A percentile compares a stretch with the other conserved stretches of the same genome.
Evolutionary conservation across 306 rosid species (phyloP).

Genomic region (Casuarina cunninghamiana): DNA sequence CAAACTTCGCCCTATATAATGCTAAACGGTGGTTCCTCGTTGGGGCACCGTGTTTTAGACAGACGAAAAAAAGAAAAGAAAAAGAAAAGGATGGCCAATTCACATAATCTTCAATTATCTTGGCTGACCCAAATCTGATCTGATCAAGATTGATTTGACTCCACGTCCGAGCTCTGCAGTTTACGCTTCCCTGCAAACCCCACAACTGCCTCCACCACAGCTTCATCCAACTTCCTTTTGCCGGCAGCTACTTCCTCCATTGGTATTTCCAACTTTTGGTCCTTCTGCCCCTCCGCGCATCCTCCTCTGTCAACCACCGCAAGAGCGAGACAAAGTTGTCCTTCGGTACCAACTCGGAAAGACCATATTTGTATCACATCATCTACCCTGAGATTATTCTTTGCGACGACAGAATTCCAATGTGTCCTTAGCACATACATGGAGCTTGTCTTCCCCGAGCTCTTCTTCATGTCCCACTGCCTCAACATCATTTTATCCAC

Average conservation of each 20-base stretch:
- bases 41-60: too few species aligned
- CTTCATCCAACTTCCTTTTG: neutral
- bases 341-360: neutral
- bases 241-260: neutral
- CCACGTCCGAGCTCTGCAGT: too few species aligned
- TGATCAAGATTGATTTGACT: too few species aligned
- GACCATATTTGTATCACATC: conserved; percentile 10
- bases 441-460: neutral
- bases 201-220: too few species aligned
- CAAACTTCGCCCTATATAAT: too few species aligned
- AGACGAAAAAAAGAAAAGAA: too few species aligned
- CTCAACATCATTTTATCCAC: neutral
- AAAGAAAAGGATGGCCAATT: too few species aligned
- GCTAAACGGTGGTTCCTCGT: too few species aligned
- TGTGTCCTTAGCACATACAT: neutral
- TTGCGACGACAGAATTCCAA: neutral
- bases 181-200: too few species aligned
- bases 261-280: neutral
- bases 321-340: neutral
- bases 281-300: neutral
- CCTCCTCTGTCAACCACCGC: neutral
- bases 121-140: too few species aligned
- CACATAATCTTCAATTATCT: too few species aligned
- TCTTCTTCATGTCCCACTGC: conserved; percentile 5
- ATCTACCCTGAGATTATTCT: neutral